phyloP scores from a whole-genome alignment of 75 land plant genomes.

The Sequoia sempervirens region DNA sequence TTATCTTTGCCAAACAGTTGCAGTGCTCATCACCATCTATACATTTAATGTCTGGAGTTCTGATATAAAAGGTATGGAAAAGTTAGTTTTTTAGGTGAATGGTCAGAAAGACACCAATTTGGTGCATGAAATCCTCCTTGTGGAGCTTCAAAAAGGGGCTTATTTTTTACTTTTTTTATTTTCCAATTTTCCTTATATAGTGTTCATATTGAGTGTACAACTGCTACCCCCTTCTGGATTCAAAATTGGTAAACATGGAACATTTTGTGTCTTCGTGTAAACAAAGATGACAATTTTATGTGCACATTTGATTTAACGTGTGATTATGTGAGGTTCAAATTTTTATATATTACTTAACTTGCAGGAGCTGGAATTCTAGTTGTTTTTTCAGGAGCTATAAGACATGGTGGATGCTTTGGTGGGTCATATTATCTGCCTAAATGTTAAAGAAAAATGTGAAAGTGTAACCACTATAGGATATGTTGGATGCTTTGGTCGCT shows the following conservation, averaged over 20 bases:
- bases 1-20: background rate
- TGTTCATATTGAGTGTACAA: too few species aligned
- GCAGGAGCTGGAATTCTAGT: background rate
- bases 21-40: background rate
- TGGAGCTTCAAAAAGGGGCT: too few species aligned
- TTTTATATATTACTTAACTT: background rate
- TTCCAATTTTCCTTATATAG: too few species aligned
- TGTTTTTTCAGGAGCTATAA: background rate
- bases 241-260: too few species aligned
- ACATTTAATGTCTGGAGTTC: background rate
- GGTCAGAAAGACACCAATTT: too few species aligned
- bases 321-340: background rate
- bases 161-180: too few species aligned
- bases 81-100: too few species aligned
- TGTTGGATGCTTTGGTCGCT: background rate
- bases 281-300: background rate
- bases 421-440: background rate
- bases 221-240: too few species aligned
- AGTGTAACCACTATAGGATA: background rate
- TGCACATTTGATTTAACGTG: background rate
- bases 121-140: too few species aligned
- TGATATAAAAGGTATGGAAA: background rate
- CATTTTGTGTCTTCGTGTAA: too few species aligned
- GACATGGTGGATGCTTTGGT: background rate
- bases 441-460: background rate